Evolutionary conservation across 1,284 basidiomycete species (phyloP), one percentile per base, ranked within the genome.

Genomic region (Cryptococcus maquisensis): DNA sequence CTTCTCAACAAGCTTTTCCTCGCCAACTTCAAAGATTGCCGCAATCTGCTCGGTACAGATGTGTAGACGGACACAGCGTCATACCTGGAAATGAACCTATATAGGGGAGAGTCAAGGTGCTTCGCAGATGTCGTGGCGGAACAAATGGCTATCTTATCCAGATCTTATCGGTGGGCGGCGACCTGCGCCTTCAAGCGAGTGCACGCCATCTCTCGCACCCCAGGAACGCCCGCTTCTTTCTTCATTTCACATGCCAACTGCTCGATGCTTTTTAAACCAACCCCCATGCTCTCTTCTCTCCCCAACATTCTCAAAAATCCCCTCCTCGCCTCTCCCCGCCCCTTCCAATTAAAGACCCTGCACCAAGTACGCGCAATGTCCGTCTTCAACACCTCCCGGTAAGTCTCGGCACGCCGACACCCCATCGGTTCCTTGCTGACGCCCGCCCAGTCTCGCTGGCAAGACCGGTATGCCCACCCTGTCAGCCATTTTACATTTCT

Each of bases 391-490:
- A 62, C 63, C 43, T 60, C 60, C 47, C 46, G 60, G 62, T 61
- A 43, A 53, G 62, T 56, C 24, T 21, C 26, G 13, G 28, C 18
- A 10, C 24, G 20, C 15, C 20, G 32, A 10, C n/a, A 32, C 24
- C 26, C n/a, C 23, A 20, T 16, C 24, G 16, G 20, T 24, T 20
- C 18, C n/a, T 13, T 26, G 49, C 24, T 44, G 35, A 21, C 49
- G 16, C 46, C 20, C 28, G 21, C n/a, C 35, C 15, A 62, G 63
- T 47, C 49, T 65, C 36, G 56, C 52, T 26, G 67, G 67, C 49
- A 67, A 71, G 59, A 71, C 65, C 23, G 65, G 68, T 70, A 43
- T 39, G 62, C 15, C n/a, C 45, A 12, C 35, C 15, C 18, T 35
- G 6, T 35, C 21, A n/a, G 18, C 3, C 10, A 12, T 10, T 16